Percentiles rank a stretch among this genome's conserved stretches.
Evolutionary conservation across 176 grass and related monocot species (phyloP).

Genomic region (Oryza rufipogon): DNA sequence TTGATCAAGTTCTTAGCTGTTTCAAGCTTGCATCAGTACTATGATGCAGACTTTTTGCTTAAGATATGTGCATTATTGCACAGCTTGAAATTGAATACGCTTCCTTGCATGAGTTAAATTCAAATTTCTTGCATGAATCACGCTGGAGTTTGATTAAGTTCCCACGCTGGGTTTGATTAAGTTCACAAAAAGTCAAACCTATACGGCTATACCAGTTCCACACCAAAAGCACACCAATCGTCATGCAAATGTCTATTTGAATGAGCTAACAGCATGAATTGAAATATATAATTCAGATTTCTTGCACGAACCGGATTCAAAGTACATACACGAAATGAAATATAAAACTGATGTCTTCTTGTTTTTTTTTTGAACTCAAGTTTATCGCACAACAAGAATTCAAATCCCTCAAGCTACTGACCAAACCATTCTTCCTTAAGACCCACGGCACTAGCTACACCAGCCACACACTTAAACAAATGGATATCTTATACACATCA

Average conservation of each 20-base stretch:
- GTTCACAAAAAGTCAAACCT: background rate
- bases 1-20: background rate
- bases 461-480: background rate
- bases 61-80: slow-evolving; percentile 15
- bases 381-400: background rate
- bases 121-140: background rate
- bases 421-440: background rate
- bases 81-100: background rate
- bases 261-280: background rate
- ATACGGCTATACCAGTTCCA: background rate
- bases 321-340: background rate
- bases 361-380: too few relatives aligned
- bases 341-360: background rate
- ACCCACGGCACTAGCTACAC: background rate
- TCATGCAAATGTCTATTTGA: background rate
- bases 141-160: background rate
- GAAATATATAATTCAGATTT: background rate
- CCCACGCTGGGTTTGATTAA: background rate
- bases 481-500: background rate
- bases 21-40: background rate
- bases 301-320: background rate
- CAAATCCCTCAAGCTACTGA: background rate
- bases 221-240: background rate
- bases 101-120: slow-evolving; percentile 6
- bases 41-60: background rate